phyloP scores from a whole-genome alignment of 2,329 filamentous ascomycete genomes.

The Diaporthe velutina region DNA sequence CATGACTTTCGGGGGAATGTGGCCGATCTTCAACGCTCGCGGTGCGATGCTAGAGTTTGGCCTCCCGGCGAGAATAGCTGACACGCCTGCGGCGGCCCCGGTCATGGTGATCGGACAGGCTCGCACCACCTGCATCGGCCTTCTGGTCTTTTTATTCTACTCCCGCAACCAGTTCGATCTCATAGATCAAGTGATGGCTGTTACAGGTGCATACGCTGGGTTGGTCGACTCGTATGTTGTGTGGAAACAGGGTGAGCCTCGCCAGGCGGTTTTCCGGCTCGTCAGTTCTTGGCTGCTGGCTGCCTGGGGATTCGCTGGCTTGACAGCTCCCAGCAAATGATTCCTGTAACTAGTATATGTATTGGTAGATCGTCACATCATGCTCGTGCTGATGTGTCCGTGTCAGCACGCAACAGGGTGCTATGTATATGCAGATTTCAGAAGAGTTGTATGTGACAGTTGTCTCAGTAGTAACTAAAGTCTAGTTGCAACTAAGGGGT shows the following conservation, averaged over 20 bases:
- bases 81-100: conserved; percentile 39
- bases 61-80: conserved; percentile 43
- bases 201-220: conserved; percentile 44
- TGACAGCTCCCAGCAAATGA: neutral
- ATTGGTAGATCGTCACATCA: too few relatives aligned
- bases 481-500: too few relatives aligned
- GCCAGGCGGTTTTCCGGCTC: conserved; percentile 42
- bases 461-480: too few relatives aligned
- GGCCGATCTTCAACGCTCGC: conserved; percentile 42
- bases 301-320: conserved; percentile 8
- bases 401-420: too few relatives aligned
- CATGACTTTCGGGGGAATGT: conserved; percentile 47
- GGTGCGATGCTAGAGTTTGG: conserved; percentile 46
- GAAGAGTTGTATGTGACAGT: too few relatives aligned
- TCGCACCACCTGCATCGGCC: conserved; percentile 44
- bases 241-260: conserved; percentile 43
- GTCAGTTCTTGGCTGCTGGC: conserved; percentile 39
- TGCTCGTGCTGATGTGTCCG: too few relatives aligned
- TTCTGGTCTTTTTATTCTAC: conserved; percentile 44
- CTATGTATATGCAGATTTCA: too few relatives aligned
- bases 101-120: conserved; percentile 43
- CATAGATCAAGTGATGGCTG: conserved; percentile 44
- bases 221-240: conserved; percentile 46
- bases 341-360: too few relatives aligned
- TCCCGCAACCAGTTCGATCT: conserved; percentile 38